These are phyloP conservation scores for Botrytis fragariae DNA, from an alignment of 2,329 filamentous ascomycete species.

Conservation along the genomic window DNA sequence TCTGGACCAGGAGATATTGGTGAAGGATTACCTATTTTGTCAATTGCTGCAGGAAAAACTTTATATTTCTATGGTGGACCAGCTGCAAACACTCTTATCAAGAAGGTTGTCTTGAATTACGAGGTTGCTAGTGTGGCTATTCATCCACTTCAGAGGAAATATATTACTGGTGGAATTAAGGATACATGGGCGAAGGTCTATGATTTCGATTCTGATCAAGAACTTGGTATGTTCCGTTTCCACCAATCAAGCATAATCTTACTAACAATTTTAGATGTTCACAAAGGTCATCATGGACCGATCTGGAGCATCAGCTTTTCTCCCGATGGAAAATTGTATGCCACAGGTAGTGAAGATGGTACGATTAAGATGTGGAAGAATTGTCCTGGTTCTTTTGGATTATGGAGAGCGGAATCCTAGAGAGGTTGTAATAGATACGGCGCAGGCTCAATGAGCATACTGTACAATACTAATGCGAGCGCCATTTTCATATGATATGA, in stretches of 20 bases:
- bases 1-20: constrained; percentile 62
- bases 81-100: constrained; percentile 68
- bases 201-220: constrained; percentile 77
- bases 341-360: constrained; percentile 93
- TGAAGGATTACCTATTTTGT: constrained; percentile 69
- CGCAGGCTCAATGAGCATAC: constrained; percentile 1
- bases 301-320: constrained; percentile 97
- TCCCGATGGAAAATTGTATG: constrained; percentile 93
- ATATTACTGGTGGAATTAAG: constrained; percentile 85
- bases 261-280: constrained; percentile 61
- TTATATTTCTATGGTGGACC: constrained; percentile 87
- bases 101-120: constrained; percentile 75
- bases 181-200: constrained; percentile 98
- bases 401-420: constrained; percentile 46
- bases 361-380: constrained; percentile 92
- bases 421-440: neutral
- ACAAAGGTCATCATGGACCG: constrained; percentile 95
- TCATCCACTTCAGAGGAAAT: constrained; percentile 74
- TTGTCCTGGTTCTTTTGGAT: constrained; percentile 62
- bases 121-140: constrained; percentile 89
- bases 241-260: neutral
- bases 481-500: neutral
- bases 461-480: neutral
- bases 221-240: constrained; percentile 58
- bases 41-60: constrained; percentile 89